Evolutionary conservation across 805 yeast genomes (phyloP).

Genomic region (Tetrapisispora fleetii): DNA sequence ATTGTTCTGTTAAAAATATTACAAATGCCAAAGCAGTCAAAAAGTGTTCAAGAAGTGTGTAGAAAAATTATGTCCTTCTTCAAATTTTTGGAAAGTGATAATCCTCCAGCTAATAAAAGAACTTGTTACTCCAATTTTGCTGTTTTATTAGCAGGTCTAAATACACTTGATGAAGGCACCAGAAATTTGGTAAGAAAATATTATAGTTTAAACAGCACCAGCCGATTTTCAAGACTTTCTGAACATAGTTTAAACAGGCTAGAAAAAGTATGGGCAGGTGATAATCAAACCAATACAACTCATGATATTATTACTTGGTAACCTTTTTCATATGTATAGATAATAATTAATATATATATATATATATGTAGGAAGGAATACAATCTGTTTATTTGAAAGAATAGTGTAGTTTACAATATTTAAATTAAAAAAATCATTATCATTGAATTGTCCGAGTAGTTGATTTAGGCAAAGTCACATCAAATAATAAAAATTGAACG

Average conservation of each 20-base stretch:
- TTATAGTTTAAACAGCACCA: conserved; percentile 23
- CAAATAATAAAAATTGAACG: too few species aligned
- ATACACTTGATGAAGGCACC: conserved; percentile 28
- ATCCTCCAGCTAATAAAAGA: conserved; percentile 28
- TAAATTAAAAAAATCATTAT: too few species aligned
- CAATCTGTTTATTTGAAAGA: neutral
- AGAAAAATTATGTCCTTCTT: conserved; percentile 26
- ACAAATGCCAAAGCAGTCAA: conserved; percentile 27
- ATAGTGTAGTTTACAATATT: too few species aligned
- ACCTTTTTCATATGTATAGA: neutral
- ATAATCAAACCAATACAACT: conserved; percentile 20
- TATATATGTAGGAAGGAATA: neutral
- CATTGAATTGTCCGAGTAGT: too few species aligned
- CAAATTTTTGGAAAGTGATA: conserved; percentile 26
- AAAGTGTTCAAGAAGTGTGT: conserved; percentile 27
- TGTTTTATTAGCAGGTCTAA: conserved; percentile 28
- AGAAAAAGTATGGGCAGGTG: conserved; percentile 28
- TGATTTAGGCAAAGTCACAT: neutral
- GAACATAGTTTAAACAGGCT: conserved; percentile 27
- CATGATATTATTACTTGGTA: conserved; percentile 30
- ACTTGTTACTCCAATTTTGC: conserved; percentile 32
- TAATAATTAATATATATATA: neutral
- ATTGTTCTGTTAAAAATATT: conserved; percentile 26
- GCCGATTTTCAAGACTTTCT: conserved; percentile 24
- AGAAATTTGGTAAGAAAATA: conserved; percentile 24